Percentiles rank a stretch among this genome's conserved stretches.
phyloP scores from a whole-genome alignment of 257 asterid genomes.

The Sherardia arvensis region DNA sequence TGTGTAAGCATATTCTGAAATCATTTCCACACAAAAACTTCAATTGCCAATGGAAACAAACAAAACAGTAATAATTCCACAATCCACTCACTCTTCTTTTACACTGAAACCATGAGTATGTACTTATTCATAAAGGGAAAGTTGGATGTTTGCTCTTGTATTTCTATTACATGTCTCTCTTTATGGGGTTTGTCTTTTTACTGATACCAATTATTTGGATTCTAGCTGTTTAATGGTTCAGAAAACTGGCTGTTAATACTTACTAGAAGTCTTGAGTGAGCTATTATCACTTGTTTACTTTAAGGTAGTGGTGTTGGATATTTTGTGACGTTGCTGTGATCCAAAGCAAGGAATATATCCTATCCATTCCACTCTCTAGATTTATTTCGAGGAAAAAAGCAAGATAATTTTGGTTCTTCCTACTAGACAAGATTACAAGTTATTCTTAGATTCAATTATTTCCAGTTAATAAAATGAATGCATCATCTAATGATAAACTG shows the following conservation, averaged over 20 bases:
- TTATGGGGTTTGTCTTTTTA: slow-evolving; percentile 7
- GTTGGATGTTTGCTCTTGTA: slow-evolving; percentile 8
- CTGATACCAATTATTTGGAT: slow-evolving; percentile 13
- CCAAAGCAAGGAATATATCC: slow-evolving; percentile 4
- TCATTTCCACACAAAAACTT: neutral
- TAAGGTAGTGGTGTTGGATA: slow-evolving; percentile 11
- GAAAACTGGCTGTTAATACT: slow-evolving; percentile 5
- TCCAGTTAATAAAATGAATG: neutral
- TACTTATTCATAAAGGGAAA: slow-evolving; percentile 10
- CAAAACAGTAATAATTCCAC: neutral
- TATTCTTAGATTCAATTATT: neutral
- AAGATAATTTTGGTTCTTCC: neutral
- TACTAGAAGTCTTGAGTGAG: slow-evolving; percentile 3
- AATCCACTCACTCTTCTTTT: slow-evolving; percentile 5
- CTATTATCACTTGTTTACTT: slow-evolving; percentile 5
- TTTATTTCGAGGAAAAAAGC: neutral
- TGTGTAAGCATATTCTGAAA: slow-evolving; percentile 33
- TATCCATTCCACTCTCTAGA: neutral
- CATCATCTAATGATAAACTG: neutral
- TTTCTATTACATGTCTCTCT: neutral
- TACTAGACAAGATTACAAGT: neutral
- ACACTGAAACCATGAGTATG: neutral
- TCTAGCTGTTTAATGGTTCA: slow-evolving; percentile 1
- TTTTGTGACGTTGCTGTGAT: slow-evolving; percentile 1
- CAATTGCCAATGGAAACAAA: neutral